phyloP scores from a whole-genome alignment of 1,284 basidiomycete genomes.

The Schizophyllum commune region DNA sequence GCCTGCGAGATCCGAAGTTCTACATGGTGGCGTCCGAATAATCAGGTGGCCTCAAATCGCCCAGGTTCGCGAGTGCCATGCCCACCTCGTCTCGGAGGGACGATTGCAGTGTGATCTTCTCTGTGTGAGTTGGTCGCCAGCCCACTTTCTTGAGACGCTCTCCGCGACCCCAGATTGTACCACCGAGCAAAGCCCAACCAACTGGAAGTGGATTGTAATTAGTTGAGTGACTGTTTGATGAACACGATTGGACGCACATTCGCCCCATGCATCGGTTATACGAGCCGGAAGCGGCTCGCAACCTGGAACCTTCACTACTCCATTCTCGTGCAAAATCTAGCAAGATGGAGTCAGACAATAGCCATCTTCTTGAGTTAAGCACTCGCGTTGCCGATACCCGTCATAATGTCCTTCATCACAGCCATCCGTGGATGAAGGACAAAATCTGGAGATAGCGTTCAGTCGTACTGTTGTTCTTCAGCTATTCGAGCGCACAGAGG shows the following conservation, averaged over 20 bases:
- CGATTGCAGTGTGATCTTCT: neutral
- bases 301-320: constrained; percentile 25
- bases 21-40: neutral
- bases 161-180: constrained; percentile 26
- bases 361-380: no score
- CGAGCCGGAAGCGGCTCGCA: constrained; percentile 25
- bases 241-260: constrained; percentile 31
- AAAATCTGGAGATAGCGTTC: neutral
- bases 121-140: constrained; percentile 29
- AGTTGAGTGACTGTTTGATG: no score
- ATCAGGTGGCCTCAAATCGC: neutral
- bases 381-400: constrained; percentile 30
- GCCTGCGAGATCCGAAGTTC: neutral
- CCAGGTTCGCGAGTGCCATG: neutral
- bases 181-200: constrained; percentile 31
- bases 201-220: constrained; percentile 19
- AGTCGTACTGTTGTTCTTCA: neutral
- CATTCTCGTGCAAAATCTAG: constrained; percentile 15
- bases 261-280: constrained; percentile 25
- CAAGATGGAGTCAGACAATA: neutral
- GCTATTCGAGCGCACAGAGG: constrained; percentile 19
- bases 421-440: constrained; percentile 5
- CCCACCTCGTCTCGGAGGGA: neutral
- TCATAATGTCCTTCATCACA: constrained; percentile 18
- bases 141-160: constrained; percentile 28